These are phyloP conservation scores for Solanum chilense DNA, from an alignment of 257 asterid genomes.

Conservation along the genomic window DNA sequence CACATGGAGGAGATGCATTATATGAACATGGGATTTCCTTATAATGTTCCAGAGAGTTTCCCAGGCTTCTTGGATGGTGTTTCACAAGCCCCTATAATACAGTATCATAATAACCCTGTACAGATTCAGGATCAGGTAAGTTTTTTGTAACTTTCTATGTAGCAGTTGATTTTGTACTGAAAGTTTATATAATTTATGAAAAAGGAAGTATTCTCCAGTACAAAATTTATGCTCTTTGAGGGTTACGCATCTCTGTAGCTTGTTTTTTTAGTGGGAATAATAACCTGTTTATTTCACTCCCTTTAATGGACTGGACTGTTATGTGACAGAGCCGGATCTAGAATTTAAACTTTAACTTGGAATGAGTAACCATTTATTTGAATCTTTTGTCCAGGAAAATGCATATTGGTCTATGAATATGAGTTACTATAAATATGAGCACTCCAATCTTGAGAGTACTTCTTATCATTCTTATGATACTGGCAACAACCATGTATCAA, in stretches of 20 bases:
- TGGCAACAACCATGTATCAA: slow-evolving; percentile 20
- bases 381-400: slow-evolving; percentile 42
- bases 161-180: neutral
- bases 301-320: neutral
- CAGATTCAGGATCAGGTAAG: slow-evolving; percentile 50
- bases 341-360: neutral
- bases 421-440: slow-evolving; percentile 58
- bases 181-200: neutral
- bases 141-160: neutral
- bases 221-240: neutral
- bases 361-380: neutral
- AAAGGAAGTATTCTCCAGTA: neutral
- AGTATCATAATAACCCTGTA: slow-evolving; percentile 33
- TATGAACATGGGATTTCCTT: slow-evolving; percentile 40
- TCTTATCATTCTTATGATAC: slow-evolving; percentile 39
- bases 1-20: slow-evolving; percentile 47
- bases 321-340: neutral
- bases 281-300: neutral
- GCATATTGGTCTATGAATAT: slow-evolving; percentile 69
- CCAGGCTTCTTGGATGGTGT: slow-evolving; percentile 37
- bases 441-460: slow-evolving; percentile 40
- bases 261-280: neutral
- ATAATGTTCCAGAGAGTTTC: slow-evolving; percentile 40
- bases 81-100: slow-evolving; percentile 33
- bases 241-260: neutral